Evolutionary conservation across 2,329 filamentous ascomycete genomes (phyloP), one percentile per base, ranked within the genome.

Genomic region (Drechslerella dactyloides): DNA sequence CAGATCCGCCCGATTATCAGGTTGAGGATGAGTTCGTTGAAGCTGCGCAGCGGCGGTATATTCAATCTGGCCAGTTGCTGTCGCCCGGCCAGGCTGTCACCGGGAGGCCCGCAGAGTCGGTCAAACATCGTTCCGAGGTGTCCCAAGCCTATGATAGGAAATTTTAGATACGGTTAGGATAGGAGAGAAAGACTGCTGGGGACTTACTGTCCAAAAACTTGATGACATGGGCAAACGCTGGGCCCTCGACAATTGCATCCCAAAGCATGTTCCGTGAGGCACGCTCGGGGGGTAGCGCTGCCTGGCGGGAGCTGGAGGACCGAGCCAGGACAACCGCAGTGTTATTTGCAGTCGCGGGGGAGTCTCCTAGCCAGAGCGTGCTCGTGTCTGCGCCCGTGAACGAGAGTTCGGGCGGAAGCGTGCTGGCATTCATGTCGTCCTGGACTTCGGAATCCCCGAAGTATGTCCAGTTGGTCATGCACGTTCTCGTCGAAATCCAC

Each of bases 401-500:
- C 3, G 21, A 15, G 7, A 50, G 59, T 1, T 54, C 30, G 0
- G 46, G 59, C 13, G 48, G 30, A n/a, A 70, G 53, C 21, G 58
- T 42, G 17, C 54, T 59, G 7, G 42, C 35, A 17, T 58, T 48
- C 1, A 55, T 37, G 17, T 56, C 37, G 24, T 56, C 55, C 17
- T 70, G 56, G 30, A 64, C 66, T 10, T 70, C 66, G 2, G 52
- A 35, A n/a, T 70, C 66, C 13, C 64, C 66, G 46, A 55, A 46
- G 27, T 63, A 58, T 1, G 66, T 70, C 54, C 53, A 70, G 23
- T 58, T 53, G 2, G 55, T 57, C 50, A 70, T 57, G 27, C 59
- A 70, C 2, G 66, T 70, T 15, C 66, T 52, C 1, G 53, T 64
- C 15, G 58, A 63, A 42, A 70, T 70, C 66, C 66, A 70, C 30